Percentiles rank a stretch among this genome's conserved stretches.
Evolutionary conservation across 1,139 yeast species (phyloP).

Genomic region (Debaryomyces coudertii): DNA sequence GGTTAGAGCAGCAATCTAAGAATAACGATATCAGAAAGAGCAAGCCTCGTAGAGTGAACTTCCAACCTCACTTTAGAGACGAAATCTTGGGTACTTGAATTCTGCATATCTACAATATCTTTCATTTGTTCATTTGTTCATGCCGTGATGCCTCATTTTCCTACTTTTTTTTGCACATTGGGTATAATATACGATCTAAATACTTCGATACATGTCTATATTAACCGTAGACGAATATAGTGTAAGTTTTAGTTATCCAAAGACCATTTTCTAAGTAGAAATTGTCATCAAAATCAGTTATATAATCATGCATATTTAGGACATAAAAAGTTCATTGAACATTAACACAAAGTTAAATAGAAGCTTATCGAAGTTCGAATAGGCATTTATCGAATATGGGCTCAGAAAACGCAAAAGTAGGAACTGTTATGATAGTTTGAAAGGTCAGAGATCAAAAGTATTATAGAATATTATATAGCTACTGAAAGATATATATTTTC

Average conservation of each 20-base stretch:
- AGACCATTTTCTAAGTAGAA: neutral
- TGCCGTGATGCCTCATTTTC: slow-evolving; percentile 1
- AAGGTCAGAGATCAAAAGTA: neutral
- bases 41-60: slow-evolving; percentile 34
- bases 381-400: neutral
- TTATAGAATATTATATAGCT: neutral
- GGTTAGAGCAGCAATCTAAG: slow-evolving; percentile 27
- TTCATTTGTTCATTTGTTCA: neutral
- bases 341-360: slow-evolving; percentile 8
- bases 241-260: neutral
- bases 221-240: neutral
- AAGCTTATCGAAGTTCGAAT: slow-evolving; percentile 11
- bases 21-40: slow-evolving; percentile 30
- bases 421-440: neutral
- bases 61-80: slow-evolving; percentile 44
- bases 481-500: neutral
- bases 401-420: neutral
- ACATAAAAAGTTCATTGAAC: neutral
- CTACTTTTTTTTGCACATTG: neutral
- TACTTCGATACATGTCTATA: neutral
- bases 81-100: slow-evolving; percentile 31
- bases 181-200: neutral
- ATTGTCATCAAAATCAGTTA: neutral
- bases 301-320: slow-evolving; percentile 1
- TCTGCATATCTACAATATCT: neutral